Conservation (phyloP, 2,329 filamentous ascomycete genomes). For the Zymoseptoria crescenta region DNA sequence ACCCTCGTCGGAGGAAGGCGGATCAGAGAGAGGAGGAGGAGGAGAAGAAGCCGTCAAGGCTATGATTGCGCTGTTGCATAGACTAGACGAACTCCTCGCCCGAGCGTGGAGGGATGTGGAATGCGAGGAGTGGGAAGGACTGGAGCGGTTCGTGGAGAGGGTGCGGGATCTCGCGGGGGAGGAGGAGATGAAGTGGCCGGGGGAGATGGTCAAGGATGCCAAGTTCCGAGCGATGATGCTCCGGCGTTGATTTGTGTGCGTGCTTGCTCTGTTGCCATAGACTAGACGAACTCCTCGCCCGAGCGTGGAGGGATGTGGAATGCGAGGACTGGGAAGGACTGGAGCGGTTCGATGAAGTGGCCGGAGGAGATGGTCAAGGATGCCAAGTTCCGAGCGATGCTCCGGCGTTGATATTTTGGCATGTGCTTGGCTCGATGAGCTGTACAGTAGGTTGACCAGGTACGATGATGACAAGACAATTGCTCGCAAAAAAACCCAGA, state of each 20-base stretch:
- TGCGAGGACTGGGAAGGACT: neutral
- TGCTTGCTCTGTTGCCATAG: neutral
- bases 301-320: neutral
- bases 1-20: no score
- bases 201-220: neutral
- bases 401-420: no score
- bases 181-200: neutral
- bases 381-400: neutral
- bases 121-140: neutral
- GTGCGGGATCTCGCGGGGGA: neutral
- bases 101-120: neutral
- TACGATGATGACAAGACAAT: neutral
- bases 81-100: neutral
- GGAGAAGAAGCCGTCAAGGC: neutral
- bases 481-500: neutral
- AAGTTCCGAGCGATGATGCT: neutral
- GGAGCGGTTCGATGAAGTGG: neutral
- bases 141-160: neutral
- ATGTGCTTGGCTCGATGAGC: no score
- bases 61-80: no score
- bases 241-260: neutral
- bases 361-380: neutral
- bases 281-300: neutral
- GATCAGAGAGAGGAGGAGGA: no score
- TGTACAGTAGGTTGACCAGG: neutral